Conservation (phyloP, 148 eudicot species). For the Chenopodium suecicum region DNA sequence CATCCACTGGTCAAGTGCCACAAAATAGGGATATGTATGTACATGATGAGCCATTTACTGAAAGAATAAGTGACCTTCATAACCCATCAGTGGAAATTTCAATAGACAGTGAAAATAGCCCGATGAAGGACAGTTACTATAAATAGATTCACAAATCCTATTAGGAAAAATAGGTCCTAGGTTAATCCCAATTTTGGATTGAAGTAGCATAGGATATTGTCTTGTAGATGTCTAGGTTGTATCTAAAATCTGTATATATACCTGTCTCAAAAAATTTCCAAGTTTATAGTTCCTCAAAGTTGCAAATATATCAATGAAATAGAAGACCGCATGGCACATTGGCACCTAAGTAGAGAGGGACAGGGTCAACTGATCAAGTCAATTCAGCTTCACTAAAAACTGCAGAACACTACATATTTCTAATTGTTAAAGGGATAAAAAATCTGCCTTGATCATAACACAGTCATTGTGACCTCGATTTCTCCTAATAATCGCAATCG, state of each 20-base stretch:
- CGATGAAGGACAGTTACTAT: conserved; percentile 10
- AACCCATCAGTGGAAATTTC: conserved; percentile 10
- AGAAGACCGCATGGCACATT: not conserved
- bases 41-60: conserved; percentile 20
- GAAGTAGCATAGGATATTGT: conserved; percentile 15
- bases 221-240: conserved; percentile 7
- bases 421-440: not conserved
- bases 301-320: not conserved
- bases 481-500: not conserved
- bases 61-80: conserved; percentile 1
- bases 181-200: conserved; percentile 3
- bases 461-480: not conserved
- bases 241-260: conserved; percentile 3
- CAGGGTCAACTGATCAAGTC: not conserved
- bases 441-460: not conserved
- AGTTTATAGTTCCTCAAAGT: not conserved
- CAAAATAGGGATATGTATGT: conserved; percentile 19
- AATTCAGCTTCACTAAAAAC: not conserved
- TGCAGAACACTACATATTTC: not conserved
- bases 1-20: conserved; percentile 3
- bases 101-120: conserved; percentile 19
- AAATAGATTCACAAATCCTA: conserved; percentile 5
- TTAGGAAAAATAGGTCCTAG: not conserved
- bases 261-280: not conserved
- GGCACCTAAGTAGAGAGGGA: not conserved